Percentiles rank a stretch among this genome's conserved stretches.
These are phyloP conservation scores for Amanita molliuscula DNA, from an alignment of 768 basidiomycete genomes.

Conservation along the genomic window DNA sequence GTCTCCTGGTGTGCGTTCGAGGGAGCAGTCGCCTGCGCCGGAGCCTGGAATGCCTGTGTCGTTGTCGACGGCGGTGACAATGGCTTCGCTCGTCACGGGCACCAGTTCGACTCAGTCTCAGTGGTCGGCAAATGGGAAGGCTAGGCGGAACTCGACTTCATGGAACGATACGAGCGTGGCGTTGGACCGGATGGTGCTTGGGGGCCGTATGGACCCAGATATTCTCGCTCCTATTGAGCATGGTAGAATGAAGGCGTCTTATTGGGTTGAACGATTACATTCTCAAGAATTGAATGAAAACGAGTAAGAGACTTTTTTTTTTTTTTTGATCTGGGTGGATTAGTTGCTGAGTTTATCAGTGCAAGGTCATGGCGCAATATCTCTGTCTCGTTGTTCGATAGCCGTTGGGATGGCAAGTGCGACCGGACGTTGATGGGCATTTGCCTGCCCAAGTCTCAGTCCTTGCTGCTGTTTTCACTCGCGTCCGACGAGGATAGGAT, in stretches of 20 bases:
- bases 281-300: conserved; percentile 33
- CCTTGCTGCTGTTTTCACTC: conserved; percentile 39
- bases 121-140: conserved; percentile 15
- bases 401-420: conserved; percentile 45
- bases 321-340: background rate
- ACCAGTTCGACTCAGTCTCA: conserved; percentile 15
- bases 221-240: conserved; percentile 36
- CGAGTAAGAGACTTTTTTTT: conserved; percentile 34
- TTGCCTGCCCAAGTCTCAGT: conserved; percentile 37
- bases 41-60: conserved; percentile 43
- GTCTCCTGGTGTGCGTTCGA: conserved; percentile 24
- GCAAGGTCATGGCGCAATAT: conserved; percentile 34
- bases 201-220: conserved; percentile 37
- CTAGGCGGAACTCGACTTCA: conserved; percentile 33
- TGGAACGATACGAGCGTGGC: conserved; percentile 49
- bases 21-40: conserved; percentile 23
- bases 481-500: conserved; percentile 28
- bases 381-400: conserved; percentile 53
- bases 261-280: conserved; percentile 60
- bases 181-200: conserved; percentile 60
- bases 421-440: conserved; percentile 46
- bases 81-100: conserved; percentile 36
- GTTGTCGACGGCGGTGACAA: conserved; percentile 39
- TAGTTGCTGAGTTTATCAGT: conserved; percentile 16
- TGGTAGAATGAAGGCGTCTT: conserved; percentile 58